phyloP scores from a whole-genome alignment of 1,284 basidiomycete species.

The Ceratorhiza oryzae-sativae region DNA sequence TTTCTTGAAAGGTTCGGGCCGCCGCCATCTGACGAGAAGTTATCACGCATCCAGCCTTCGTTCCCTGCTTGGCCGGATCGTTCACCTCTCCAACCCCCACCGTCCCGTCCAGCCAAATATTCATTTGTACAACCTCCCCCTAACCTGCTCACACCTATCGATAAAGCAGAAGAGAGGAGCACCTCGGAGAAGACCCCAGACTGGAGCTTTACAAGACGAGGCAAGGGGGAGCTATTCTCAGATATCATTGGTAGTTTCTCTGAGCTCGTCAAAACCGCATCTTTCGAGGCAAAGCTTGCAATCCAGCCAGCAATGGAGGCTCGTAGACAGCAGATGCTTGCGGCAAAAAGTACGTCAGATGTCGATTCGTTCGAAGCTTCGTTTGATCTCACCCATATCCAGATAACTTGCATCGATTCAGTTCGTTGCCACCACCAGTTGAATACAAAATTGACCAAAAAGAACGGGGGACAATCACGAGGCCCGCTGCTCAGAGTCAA shows the following conservation, averaged over 20 bases:
- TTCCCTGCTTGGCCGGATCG: conserved; percentile 29
- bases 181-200: background rate
- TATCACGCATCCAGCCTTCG: conserved; percentile 10
- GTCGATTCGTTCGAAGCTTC: background rate
- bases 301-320: conserved; percentile 26
- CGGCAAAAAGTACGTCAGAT: conserved; percentile 21
- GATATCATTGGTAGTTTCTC: conserved; percentile 27
- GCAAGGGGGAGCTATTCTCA: conserved; percentile 23
- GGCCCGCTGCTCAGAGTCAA: background rate
- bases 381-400: background rate
- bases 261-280: conserved; percentile 15
- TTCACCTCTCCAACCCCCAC: background rate
- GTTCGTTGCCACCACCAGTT: background rate
- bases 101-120: background rate
- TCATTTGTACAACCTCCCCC: background rate
- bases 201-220: background rate
- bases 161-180: background rate
- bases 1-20: conserved; percentile 26
- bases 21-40: background rate
- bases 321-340: conserved; percentile 1
- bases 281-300: conserved; percentile 29
- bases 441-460: background rate
- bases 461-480: background rate
- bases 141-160: conserved; percentile 5
- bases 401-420: conserved; percentile 29